A percentile compares a stretch with the other conserved stretches of the same genome.
These are phyloP conservation scores for Lactuca saligna DNA, from an alignment of 129 eudicot genomes.

Conservation along the genomic window DNA sequence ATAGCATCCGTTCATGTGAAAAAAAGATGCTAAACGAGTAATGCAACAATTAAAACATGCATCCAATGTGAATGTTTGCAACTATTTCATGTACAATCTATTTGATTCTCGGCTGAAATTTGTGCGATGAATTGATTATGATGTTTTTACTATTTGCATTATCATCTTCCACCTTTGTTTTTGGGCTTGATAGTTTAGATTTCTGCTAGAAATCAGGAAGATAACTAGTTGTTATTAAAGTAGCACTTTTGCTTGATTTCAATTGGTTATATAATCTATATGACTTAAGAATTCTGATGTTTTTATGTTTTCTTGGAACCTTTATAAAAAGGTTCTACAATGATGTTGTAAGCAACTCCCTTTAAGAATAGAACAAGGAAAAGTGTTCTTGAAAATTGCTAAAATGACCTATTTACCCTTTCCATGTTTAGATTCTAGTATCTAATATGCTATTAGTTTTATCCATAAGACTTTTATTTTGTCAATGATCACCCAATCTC, in stretches of 20 bases:
- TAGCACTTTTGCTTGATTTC: background rate
- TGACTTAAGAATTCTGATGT: no score
- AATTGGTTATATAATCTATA: no score
- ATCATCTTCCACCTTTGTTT: background rate
- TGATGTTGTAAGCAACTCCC: no score
- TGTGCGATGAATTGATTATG: background rate
- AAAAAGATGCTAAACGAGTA: background rate
- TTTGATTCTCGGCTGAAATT: slow-evolving; percentile 17
- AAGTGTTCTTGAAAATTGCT: no score
- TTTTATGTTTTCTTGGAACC: no score
- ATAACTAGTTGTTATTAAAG: background rate
- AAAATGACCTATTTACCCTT: background rate
- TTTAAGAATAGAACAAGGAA: no score
- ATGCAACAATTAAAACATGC: background rate
- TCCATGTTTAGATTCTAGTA: background rate
- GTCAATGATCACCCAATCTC: background rate
- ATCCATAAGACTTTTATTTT: slow-evolving; percentile 1
- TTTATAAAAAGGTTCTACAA: no score
- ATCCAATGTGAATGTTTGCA: slow-evolving; percentile 11
- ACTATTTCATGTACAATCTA: background rate
- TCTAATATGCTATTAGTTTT: background rate
- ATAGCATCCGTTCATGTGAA: background rate
- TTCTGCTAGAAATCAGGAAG: slow-evolving; percentile 3
- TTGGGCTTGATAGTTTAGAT: background rate
- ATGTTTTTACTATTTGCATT: slow-evolving; percentile 14